Base-by-base conservation (phyloP, 306 rosid species). In the Cicer arietinum region DNA sequence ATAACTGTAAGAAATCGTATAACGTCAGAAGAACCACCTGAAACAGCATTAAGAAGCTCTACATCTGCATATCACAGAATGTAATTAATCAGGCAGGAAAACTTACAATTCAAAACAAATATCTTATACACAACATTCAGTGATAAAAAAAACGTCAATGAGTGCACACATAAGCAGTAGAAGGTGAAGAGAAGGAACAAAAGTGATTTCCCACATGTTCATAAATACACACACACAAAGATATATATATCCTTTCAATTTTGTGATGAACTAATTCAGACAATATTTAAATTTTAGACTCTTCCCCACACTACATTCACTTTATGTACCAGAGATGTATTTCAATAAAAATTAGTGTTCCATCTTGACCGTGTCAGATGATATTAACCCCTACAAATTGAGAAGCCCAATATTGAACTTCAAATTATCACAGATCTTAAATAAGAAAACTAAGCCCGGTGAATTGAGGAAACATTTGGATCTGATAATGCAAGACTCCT, bases 1-100 rank as follows among this genome's bases (percentile, higher is more conserved):
- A 94, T 94, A 77, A 92, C 60, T 52, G 93, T 94, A 73, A 94
- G 92, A 79, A 94, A 92, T 51, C 80, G 88, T 67, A 87, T 64
- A 59, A 85, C 92, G 14, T 89, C 96, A n/a, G 93, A 84, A 82
- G 98, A 85, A 72, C 91, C 88, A 70, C 85, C 64, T 64, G 96
- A 79, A 72, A 94, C 83, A 67, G 90, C 96, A 77, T 88, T 82
- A 18, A 92, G 83, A 74, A 94, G 83, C 82, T 87, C 90, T 56
- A 76, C 86, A 89, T 94, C 99, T 94, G 85, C 84, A 84, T 61
- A 73, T 60, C 77, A 86, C 65, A 77, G 17, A 40, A 80, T 71
- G 66, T 45, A 76, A 82, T 69, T 51, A 77, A 82, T 87, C 50
- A 82, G 66, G 74, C 75, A 30, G 79, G 44, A 6, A 35, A 60